Conservation (phyloP, 306 rosid genomes). For the Prinsepia uniflora region DNA sequence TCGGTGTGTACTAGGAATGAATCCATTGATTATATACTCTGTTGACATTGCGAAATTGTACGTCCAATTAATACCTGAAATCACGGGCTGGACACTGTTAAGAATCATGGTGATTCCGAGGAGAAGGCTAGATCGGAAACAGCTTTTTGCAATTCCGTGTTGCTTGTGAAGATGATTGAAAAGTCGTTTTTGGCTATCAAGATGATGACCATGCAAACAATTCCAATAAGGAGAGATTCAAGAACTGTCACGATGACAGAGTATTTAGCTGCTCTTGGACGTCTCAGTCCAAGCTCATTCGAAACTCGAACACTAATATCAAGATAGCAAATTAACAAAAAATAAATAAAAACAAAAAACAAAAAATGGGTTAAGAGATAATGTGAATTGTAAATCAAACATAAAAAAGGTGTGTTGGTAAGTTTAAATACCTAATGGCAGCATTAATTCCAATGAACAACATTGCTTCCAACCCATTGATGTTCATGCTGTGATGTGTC, state of each 20-base stretch:
- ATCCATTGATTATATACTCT: too few relatives aligned
- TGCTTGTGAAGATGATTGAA: conserved; percentile 57
- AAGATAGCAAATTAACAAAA: not conserved
- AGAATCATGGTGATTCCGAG: conserved; percentile 79
- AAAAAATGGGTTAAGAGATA: too few relatives aligned
- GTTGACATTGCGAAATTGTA: too few relatives aligned
- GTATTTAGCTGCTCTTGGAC: conserved; percentile 73
- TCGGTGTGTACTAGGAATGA: too few relatives aligned
- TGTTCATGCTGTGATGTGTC: conserved; percentile 56
- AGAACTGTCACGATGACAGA: conserved; percentile 58
- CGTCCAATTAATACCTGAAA: conserved; percentile 49
- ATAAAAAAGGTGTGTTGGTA: too few relatives aligned
- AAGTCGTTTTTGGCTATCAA: conserved; percentile 46
- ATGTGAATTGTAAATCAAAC: too few relatives aligned
- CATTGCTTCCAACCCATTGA: conserved; percentile 77
- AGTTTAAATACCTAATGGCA: conserved; percentile 60
- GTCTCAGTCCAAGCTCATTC: conserved; percentile 72
- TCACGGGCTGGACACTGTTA: conserved; percentile 83
- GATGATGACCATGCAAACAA: conserved; percentile 45
- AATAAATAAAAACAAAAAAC: too few relatives aligned
- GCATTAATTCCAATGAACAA: conserved; percentile 85
- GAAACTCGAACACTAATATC: conserved; percentile 49
- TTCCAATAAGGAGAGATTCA: conserved; percentile 69
- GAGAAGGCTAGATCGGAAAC: conserved; percentile 56
- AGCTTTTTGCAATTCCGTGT: conserved; percentile 42